Percentiles rank a stretch among this genome's conserved stretches.
Evolutionary conservation across 2,329 filamentous ascomycete species (phyloP).

Genomic region (Aquanectria penicillioides): DNA sequence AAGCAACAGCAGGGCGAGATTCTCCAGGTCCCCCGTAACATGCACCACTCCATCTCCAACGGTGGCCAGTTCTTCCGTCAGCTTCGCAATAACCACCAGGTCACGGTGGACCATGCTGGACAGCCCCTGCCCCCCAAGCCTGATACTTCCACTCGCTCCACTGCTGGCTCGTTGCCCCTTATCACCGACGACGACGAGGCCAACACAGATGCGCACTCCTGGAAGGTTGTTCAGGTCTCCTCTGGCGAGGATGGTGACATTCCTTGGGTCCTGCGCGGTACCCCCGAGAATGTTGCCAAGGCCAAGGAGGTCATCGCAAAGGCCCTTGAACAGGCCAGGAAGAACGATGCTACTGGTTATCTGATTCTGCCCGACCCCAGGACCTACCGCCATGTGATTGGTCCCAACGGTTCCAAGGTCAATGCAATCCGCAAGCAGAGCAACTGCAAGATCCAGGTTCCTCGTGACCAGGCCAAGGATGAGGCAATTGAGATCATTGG

Average conservation of each 20-base stretch:
- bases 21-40: slow-evolving; percentile 80
- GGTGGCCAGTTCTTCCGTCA: slow-evolving; percentile 94
- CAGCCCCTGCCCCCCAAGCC: slow-evolving; percentile 79
- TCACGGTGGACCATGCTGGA: slow-evolving; percentile 91
- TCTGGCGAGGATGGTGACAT: slow-evolving; percentile 76
- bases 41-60: slow-evolving; percentile 87
- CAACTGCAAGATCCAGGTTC: slow-evolving; percentile 93
- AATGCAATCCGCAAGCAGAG: slow-evolving; percentile 93
- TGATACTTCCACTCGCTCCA: slow-evolving; percentile 62
- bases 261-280: slow-evolving; percentile 89
- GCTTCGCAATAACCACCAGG: slow-evolving; percentile 84
- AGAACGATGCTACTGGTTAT: slow-evolving; percentile 81
- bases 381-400: slow-evolving; percentile 91
- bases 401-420: slow-evolving; percentile 88
- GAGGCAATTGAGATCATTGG: slow-evolving; percentile 95
- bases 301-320: slow-evolving; percentile 79
- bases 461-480: slow-evolving; percentile 76
- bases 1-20: slow-evolving; percentile 92
- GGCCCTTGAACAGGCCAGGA: slow-evolving; percentile 76
- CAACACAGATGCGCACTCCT: slow-evolving; percentile 77
- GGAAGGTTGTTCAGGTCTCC: slow-evolving; percentile 77
- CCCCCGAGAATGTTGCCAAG: slow-evolving; percentile 81
- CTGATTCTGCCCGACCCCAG: slow-evolving; percentile 89
- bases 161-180: slow-evolving; percentile 77
- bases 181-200: slow-evolving; percentile 86